Conservation (phyloP, 371 early-diverging fungal species). For the Mucor lusitanicus region DNA sequence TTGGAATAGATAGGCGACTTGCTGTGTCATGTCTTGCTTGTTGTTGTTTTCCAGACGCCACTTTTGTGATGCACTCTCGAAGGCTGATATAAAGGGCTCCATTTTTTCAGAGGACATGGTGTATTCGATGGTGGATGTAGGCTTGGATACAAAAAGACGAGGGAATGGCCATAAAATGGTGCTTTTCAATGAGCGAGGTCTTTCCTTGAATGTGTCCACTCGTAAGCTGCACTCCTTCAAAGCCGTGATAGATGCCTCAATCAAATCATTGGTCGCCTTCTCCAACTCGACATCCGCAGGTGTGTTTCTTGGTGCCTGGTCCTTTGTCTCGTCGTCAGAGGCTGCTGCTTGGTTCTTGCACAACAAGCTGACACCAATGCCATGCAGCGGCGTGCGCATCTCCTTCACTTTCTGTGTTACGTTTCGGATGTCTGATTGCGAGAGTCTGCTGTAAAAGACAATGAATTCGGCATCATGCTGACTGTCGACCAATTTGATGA, state of each 20-base stretch:
- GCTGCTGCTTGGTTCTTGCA: background rate
- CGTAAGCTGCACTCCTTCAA: constrained; percentile 2
- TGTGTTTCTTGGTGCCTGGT: background rate
- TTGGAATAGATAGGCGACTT: constrained; percentile 12
- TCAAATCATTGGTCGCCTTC: background rate
- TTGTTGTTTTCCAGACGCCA: background rate
- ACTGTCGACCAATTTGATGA: constrained; percentile 36
- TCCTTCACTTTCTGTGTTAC: constrained; percentile 32
- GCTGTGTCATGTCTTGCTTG: background rate
- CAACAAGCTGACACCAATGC: constrained; percentile 37
- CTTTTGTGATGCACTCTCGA: background rate
- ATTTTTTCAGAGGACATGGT: background rate
- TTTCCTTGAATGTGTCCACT: background rate
- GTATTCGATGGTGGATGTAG: background rate
- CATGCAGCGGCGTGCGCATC: constrained; percentile 33
- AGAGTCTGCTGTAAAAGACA: constrained; percentile 26
- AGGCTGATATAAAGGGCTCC: background rate
- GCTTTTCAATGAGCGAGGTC: constrained; percentile 13
- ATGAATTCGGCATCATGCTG: constrained; percentile 40
- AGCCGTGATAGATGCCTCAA: background rate
- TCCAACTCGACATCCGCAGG: background rate
- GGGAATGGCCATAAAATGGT: constrained; percentile 46
- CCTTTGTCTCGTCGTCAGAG: background rate
- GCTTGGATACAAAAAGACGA: constrained; percentile 15
- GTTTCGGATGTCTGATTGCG: constrained; percentile 25